Conservation (phyloP, 1,284 basidiomycete genomes). For the Pseudozyma sp. region DNA sequence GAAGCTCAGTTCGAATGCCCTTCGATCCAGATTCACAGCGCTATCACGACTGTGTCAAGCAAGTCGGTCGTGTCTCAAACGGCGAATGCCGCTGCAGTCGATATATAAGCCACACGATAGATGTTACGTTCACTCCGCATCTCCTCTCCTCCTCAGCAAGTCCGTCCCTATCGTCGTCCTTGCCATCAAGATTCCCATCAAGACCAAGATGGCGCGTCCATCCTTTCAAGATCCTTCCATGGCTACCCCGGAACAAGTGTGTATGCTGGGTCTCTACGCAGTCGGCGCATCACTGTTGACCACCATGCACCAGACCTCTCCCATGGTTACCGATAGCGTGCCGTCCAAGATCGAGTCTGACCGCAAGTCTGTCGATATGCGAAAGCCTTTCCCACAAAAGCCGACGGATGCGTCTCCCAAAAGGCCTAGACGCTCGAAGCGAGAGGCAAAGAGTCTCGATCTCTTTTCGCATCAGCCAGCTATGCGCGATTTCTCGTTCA, state of each 20-base stretch:
- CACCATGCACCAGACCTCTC: slow-evolving; percentile 1
- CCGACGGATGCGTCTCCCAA: background rate
- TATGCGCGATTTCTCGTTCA: slow-evolving; percentile 10
- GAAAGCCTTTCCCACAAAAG: background rate
- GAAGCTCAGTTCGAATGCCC: background rate
- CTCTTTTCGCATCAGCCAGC: slow-evolving; percentile 1
- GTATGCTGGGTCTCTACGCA: slow-evolving; percentile 26
- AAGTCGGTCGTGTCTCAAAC: too few relatives aligned
- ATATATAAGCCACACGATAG: slow-evolving; percentile 4
- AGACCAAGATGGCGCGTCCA: background rate
- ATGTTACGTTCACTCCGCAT: slow-evolving; percentile 1
- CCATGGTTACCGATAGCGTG: background rate
- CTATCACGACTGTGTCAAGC: too few relatives aligned
- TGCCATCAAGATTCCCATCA: background rate
- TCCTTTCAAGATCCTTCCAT: slow-evolving; percentile 1
- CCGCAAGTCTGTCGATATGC: background rate
- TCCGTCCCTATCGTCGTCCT: background rate
- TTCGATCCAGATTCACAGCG: background rate
- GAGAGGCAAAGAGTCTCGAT: slow-evolving; percentile 10
- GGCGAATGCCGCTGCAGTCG: background rate
- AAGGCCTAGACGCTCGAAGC: background rate
- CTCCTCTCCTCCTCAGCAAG: background rate
- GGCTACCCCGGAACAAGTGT: slow-evolving; percentile 17
- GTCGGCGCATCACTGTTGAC: slow-evolving; percentile 15
- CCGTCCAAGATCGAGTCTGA: background rate